Conservation (phyloP, 495 filamentous ascomycete genomes). For the Xylaria curta region DNA sequence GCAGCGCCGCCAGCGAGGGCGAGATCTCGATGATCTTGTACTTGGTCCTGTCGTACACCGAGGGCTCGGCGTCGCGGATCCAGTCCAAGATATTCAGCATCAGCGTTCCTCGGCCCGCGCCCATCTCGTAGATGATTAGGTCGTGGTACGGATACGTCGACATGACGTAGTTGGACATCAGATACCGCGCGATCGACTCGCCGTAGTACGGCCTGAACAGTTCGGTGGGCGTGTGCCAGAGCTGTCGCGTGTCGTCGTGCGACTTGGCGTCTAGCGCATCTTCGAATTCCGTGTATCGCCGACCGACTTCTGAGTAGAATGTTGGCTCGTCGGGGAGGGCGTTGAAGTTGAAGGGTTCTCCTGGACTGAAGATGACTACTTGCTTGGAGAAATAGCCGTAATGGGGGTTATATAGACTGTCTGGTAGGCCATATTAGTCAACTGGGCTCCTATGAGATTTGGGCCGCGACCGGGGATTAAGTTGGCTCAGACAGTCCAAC, state of each 20-base stretch:
- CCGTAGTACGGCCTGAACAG: constrained; percentile 97
- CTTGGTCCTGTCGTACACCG: constrained; percentile 92
- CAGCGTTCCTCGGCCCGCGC: constrained; percentile 94
- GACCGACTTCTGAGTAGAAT: constrained; percentile 76
- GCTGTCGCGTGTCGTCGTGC: constrained; percentile 78
- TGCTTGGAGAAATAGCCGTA: constrained; percentile 99
- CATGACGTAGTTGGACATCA: constrained; percentile 94
- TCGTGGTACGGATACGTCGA: constrained; percentile 94
- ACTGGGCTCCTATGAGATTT: not conserved
- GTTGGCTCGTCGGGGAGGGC: constrained; percentile 77
- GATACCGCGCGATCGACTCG: constrained; percentile 91
- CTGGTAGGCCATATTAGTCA: constrained; percentile 49
- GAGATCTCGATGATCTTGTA: constrained; percentile 98
- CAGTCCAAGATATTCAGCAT: constrained; percentile 99
- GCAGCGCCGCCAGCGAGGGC: constrained; percentile 74
- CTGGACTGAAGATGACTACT: constrained; percentile 92
- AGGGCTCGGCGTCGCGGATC: constrained; percentile 86
- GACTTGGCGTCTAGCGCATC: constrained; percentile 76
- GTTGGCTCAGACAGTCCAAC: not conserved
- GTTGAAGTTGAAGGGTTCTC: constrained; percentile 92
- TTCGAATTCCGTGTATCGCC: constrained; percentile 88
- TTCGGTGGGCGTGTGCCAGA: constrained; percentile 99
- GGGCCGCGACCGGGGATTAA: constrained; percentile 3
- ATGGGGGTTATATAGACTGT: constrained; percentile 94
- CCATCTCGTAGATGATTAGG: constrained; percentile 98